A percentile compares a stretch with the other conserved stretches of the same genome.
Evolutionary conservation across 768 basidiomycete species (phyloP).

Genomic region (Chiua virens): DNA sequence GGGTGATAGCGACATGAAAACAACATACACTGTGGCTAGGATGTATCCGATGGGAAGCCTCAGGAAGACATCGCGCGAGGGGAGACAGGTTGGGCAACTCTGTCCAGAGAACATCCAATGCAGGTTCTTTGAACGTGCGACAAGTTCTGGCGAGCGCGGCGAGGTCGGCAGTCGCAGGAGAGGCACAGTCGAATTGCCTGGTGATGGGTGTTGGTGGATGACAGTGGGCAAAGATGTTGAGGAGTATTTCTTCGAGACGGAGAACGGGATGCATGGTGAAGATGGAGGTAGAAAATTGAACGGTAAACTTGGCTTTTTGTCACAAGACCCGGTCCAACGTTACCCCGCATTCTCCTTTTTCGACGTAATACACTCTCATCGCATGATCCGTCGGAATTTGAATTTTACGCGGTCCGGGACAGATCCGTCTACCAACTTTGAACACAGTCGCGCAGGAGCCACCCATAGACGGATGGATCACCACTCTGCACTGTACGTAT

Average conservation of each 20-base stretch:
- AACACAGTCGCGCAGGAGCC: too few species aligned
- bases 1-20: neutral
- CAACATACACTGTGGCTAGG: slow-evolving; percentile 6
- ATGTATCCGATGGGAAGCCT: slow-evolving; percentile 11
- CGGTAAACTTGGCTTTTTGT: too few species aligned
- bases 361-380: too few species aligned
- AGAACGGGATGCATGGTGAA: slow-evolving; percentile 4
- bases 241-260: slow-evolving; percentile 11
- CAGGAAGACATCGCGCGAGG: slow-evolving; percentile 11
- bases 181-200: neutral
- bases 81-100: slow-evolving; percentile 13
- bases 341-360: too few species aligned
- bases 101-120: slow-evolving; percentile 16
- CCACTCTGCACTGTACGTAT: too few species aligned
- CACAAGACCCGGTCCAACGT: too few species aligned
- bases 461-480: too few species aligned
- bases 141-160: slow-evolving; percentile 16
- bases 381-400: too few species aligned
- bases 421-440: too few species aligned
- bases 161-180: slow-evolving; percentile 6
- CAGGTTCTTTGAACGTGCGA: slow-evolving; percentile 18
- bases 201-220: neutral
- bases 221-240: slow-evolving; percentile 14
- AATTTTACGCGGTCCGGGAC: too few species aligned
- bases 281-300: too few species aligned